Base-by-base conservation (phyloP, 2,329 filamentous ascomycete genomes). In the Paracoccidioides brasiliensis region DNA sequence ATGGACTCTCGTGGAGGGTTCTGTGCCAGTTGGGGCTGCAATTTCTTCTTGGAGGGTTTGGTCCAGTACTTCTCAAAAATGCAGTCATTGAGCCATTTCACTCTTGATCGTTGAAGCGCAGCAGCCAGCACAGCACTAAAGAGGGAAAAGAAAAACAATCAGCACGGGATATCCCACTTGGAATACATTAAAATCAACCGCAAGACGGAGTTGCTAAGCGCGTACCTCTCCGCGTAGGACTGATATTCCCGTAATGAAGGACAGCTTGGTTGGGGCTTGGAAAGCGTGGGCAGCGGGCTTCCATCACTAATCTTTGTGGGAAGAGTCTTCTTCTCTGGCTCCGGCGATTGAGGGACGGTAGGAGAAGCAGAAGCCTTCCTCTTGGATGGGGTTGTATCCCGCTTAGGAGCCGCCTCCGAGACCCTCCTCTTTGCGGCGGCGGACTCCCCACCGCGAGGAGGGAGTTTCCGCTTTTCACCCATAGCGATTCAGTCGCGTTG, bases 101-200 rank as follows among this genome's bases (percentile, higher is more conserved):
- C 75, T 53, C 80, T 78, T 46, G 81, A 84, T 58, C 77, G 74
- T 62, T 81, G 76, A 4, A 84, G 69, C 3, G 81, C 80, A 28
- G 77, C 72, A 45, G 77, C 71, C 52, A 84, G 72, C 32, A 84
- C 77, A 57, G 76, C 78, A 66, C 80, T 80, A 44, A 56, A 54
- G 14, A 38, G 22, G 32, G 2, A 22, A 2, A 53, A 44, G 33
- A 53, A 42, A 28, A 12, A 35, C n/a, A 12, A 60, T 64, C 53
- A 68, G 63, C 15, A 56, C 38, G 28, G 44, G 37, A 55, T 14
- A 32, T 43, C 38, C 50, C 2, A n/a, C 30, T 6, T 32, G n/a
- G 32, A 15, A n/a, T 32, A 14, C n/a, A 44, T 9, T 22, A 12
- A 35, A 15, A 5, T 42, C 5, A 52, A 22, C n/a, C 3, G 30